These are phyloP conservation scores for Marchantia paleacea DNA, from an alignment of 225 moss, liverwort and hornwort species.

Conservation along the genomic window DNA sequence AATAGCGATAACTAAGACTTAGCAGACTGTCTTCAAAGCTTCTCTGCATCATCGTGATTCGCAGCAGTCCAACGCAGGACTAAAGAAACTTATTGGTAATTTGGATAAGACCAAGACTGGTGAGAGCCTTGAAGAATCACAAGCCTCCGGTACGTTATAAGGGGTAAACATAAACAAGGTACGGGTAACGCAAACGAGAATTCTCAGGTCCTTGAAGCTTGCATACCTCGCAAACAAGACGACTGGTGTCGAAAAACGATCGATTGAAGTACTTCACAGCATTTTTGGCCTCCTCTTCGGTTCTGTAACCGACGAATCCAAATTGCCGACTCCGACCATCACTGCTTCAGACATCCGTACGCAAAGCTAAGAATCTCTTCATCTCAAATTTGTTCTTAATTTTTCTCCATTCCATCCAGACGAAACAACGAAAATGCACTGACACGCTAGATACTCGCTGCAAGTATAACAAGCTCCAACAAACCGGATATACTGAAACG, in stretches of 20 bases:
- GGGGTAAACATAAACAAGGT: background rate
- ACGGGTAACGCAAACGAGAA: background rate
- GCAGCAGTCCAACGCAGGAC: background rate
- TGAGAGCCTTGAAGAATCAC: background rate
- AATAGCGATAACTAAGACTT: background rate
- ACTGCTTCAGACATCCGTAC: slow-evolving; percentile 24
- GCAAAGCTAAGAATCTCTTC: background rate
- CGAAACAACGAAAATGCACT: background rate
- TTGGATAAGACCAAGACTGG: background rate
- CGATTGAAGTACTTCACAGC: slow-evolving; percentile 75
- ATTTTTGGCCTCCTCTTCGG: slow-evolving; percentile 71
- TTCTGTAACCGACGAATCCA: slow-evolving; percentile 78
- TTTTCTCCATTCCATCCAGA: background rate
- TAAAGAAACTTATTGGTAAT: background rate
- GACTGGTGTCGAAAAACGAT: slow-evolving; percentile 72
- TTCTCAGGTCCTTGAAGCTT: background rate
- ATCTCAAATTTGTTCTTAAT: background rate
- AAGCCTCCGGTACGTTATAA: background rate
- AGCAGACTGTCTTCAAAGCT: background rate
- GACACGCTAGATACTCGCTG: too few relatives aligned
- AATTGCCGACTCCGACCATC: slow-evolving; percentile 79
- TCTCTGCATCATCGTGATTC: background rate
- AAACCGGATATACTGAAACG: too few relatives aligned
- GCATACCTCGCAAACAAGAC: slow-evolving; percentile 67
- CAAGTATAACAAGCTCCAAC: too few relatives aligned